Percentiles rank a stretch among this genome's conserved stretches.
Conservation (phyloP, 2,329 filamentous ascomycete genomes). For the Cercospora sesami region DNA sequence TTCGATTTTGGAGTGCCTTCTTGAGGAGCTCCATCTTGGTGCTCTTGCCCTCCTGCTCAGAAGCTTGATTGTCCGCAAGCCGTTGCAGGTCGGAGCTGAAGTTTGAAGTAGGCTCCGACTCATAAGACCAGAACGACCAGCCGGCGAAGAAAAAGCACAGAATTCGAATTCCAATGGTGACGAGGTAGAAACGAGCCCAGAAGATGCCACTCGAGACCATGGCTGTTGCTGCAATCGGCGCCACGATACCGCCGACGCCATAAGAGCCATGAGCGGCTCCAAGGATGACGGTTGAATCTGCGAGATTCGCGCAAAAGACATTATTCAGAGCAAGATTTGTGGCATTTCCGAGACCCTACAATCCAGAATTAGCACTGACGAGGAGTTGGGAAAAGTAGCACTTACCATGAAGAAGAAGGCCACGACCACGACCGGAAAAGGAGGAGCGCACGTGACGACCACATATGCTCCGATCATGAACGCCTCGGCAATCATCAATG, state of each 20-base stretch:
- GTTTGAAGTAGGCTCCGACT: slow-evolving; percentile 57
- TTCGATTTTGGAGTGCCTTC: slow-evolving; percentile 52
- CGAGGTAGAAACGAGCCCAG: slow-evolving; percentile 73
- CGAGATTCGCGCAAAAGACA: slow-evolving; percentile 57
- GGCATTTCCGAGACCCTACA: slow-evolving; percentile 52
- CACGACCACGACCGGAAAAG: slow-evolving; percentile 66
- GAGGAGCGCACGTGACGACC: slow-evolving; percentile 65
- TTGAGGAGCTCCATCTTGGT: slow-evolving; percentile 55
- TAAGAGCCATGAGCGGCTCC: slow-evolving; percentile 67
- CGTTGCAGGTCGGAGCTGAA: slow-evolving; percentile 48
- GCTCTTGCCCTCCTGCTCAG: slow-evolving; percentile 41
- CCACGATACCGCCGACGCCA: slow-evolving; percentile 54
- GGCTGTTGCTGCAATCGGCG: slow-evolving; percentile 72
- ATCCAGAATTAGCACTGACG: neutral
- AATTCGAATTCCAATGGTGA: slow-evolving; percentile 61
- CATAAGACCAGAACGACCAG: slow-evolving; percentile 71
- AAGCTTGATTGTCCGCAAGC: slow-evolving; percentile 45
- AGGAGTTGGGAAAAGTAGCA: rapidly evolving
- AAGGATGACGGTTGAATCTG: slow-evolving; percentile 53
- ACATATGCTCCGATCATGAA: slow-evolving; percentile 63
- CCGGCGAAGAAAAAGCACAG: slow-evolving; percentile 59
- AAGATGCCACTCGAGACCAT: slow-evolving; percentile 62
- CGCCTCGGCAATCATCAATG: slow-evolving; percentile 60
- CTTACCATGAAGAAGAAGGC: slow-evolving; percentile 57
- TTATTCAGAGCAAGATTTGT: slow-evolving; percentile 57